Evolutionary conservation across 169 alveolate genomes (phyloP).

Genomic region (Plasmodium relictum): DNA sequence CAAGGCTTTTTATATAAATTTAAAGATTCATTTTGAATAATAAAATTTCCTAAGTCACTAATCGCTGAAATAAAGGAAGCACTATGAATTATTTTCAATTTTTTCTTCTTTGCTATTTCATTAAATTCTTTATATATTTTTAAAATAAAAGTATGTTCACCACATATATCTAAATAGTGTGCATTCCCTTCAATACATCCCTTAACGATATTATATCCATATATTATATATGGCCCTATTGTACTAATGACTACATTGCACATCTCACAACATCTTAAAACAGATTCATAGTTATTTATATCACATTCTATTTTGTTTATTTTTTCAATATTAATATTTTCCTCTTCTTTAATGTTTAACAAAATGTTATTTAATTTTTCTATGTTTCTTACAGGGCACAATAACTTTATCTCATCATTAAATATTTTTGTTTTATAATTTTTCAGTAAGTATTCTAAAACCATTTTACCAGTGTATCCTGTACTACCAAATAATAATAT

Average conservation of each 20-base stretch:
- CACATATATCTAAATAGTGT: constrained; percentile 57
- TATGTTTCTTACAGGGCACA: constrained; percentile 49
- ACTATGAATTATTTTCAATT: constrained; percentile 64
- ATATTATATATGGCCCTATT: constrained; percentile 53
- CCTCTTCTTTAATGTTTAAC: constrained; percentile 20
- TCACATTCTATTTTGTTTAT: constrained; percentile 44
- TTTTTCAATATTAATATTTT: constrained; percentile 10
- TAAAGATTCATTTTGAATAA: constrained; percentile 56
- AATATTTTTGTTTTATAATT: constrained; percentile 32
- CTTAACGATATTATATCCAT: constrained; percentile 71
- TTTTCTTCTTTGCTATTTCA: constrained; percentile 45
- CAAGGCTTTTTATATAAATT: constrained; percentile 34
- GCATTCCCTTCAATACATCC: constrained; percentile 40
- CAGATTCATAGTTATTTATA: constrained; percentile 32
- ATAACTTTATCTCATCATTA: constrained; percentile 38
- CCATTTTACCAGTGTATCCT: constrained; percentile 76
- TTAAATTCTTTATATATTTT: constrained; percentile 54
- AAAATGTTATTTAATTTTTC: constrained; percentile 21
- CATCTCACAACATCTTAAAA: constrained; percentile 28
- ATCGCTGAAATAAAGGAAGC: constrained; percentile 73
- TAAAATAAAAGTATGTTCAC: constrained; percentile 65
- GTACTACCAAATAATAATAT: constrained; percentile 64
- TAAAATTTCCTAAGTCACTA: constrained; percentile 66
- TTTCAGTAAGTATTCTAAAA: constrained; percentile 55
- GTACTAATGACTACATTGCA: constrained; percentile 65